A percentile compares a stretch with the other conserved stretches of the same genome.
Evolutionary conservation across 1,284 basidiomycete species (phyloP).

Genomic region (Wolfiporia cocos): DNA sequence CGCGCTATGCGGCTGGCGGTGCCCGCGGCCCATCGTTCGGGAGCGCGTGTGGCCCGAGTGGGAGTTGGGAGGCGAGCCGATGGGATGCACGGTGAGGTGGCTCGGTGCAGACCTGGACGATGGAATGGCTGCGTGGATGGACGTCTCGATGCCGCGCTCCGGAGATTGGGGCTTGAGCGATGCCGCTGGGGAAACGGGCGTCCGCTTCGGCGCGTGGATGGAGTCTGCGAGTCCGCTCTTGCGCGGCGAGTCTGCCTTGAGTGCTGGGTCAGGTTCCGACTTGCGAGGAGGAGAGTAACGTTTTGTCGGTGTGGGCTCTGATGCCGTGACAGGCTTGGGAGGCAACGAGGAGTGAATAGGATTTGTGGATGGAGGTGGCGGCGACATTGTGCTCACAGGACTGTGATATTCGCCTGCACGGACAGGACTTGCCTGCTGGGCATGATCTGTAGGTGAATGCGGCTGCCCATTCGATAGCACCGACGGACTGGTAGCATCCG

Average conservation of each 20-base stretch:
- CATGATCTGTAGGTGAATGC: too few relatives aligned
- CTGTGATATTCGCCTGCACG: background rate
- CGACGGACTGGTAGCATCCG: too few relatives aligned
- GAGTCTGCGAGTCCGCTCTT: constrained; percentile 16
- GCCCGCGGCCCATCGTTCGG: constrained; percentile 41
- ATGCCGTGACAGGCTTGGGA: constrained; percentile 32
- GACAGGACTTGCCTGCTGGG: background rate
- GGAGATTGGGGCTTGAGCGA: constrained; percentile 9
- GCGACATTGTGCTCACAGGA: constrained; percentile 5
- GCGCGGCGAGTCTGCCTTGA: too few relatives aligned
- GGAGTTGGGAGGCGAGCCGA: too few relatives aligned
- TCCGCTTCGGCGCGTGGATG: constrained; percentile 12
- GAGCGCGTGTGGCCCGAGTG: constrained; percentile 41
- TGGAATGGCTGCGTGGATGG: constrained; percentile 43
- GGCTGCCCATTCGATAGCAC: too few relatives aligned
- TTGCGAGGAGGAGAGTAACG: background rate
- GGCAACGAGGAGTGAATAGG: constrained; percentile 44
- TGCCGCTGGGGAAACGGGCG: too few relatives aligned
- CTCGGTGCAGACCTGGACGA: constrained; percentile 24
- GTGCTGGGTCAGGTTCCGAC: constrained; percentile 4
- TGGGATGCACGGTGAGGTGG: constrained; percentile 28
- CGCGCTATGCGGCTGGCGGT: constrained; percentile 21
- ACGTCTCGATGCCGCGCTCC: constrained; percentile 27
- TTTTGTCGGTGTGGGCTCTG: constrained; percentile 8
- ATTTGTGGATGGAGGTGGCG: constrained; percentile 7